A percentile compares a stretch with the other conserved stretches of the same genome.
These are phyloP conservation scores for Pseudogymnoascus sp. DNA, from an alignment of 2,329 filamentous ascomycete genomes.

Conservation along the genomic window DNA sequence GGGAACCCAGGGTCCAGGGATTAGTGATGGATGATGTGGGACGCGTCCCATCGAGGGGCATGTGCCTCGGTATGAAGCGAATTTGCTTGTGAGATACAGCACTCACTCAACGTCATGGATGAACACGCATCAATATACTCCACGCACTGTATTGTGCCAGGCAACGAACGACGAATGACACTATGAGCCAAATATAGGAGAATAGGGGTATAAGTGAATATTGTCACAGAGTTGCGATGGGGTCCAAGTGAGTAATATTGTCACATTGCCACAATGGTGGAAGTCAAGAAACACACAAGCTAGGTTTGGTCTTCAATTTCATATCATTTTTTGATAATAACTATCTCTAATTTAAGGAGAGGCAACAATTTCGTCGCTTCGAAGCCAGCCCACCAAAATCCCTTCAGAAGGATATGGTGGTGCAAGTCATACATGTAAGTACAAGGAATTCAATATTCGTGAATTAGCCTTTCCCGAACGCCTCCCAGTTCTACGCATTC, in stretches of 20 bases:
- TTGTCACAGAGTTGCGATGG: neutral
- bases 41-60: neutral
- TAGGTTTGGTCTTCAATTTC: neutral
- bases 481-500: constrained; percentile 8
- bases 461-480: constrained; percentile 9
- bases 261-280: neutral
- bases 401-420: neutral
- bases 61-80: neutral
- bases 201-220: neutral
- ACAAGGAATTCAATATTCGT: constrained; percentile 9
- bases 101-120: neutral
- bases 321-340: constrained; percentile 2
- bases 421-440: constrained; percentile 2
- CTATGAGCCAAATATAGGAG: neutral
- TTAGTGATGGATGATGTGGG: neutral
- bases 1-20: neutral
- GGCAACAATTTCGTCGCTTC: neutral
- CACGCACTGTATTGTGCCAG: neutral
- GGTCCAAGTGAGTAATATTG: neutral
- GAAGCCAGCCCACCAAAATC: neutral
- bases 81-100: neutral
- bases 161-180: neutral
- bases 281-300: neutral
- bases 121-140: neutral
- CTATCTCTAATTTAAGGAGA: constrained; percentile 4